These are phyloP conservation scores for Malus hybrid DNA, from an alignment of 331 rosid genomes.

Conservation along the genomic window DNA sequence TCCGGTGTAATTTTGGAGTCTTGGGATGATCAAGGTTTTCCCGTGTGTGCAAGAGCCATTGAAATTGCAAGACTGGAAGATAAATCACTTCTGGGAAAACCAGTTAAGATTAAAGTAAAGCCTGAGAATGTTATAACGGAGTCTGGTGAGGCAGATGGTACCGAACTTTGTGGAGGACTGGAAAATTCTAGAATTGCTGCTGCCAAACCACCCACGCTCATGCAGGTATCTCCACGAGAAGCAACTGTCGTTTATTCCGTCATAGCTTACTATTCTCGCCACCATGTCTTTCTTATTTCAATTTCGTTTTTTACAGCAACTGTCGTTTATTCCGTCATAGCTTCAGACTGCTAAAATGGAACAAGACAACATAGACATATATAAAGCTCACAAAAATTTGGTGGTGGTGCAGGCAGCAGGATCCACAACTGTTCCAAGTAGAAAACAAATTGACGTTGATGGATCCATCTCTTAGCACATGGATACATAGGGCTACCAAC, in stretches of 20 bases:
- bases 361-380: too few relatives aligned
- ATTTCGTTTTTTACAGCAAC: too few relatives aligned
- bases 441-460: too few relatives aligned
- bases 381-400: too few relatives aligned
- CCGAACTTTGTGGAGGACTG: slow-evolving; percentile 10
- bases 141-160: slow-evolving; percentile 20
- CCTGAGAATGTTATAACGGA: slow-evolving; percentile 34
- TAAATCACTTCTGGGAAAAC: slow-evolving; percentile 78
- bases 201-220: slow-evolving; percentile 8
- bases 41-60: slow-evolving; percentile 72
- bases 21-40: slow-evolving; percentile 78
- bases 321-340: too few relatives aligned
- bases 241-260: neutral
- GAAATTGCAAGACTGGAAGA: slow-evolving; percentile 74
- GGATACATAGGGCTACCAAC: too few relatives aligned
- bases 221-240: slow-evolving; percentile 12
- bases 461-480: too few relatives aligned
- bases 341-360: too few relatives aligned
- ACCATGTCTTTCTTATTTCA: too few relatives aligned
- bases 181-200: slow-evolving; percentile 19
- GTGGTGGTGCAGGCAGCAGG: too few relatives aligned
- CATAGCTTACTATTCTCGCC: too few relatives aligned
- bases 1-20: slow-evolving; percentile 89
- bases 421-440: too few relatives aligned
- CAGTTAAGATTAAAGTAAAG: slow-evolving; percentile 74